phyloP scores from a whole-genome alignment of 202 grass and related monocot species.

The Elaeis oleifera region DNA sequence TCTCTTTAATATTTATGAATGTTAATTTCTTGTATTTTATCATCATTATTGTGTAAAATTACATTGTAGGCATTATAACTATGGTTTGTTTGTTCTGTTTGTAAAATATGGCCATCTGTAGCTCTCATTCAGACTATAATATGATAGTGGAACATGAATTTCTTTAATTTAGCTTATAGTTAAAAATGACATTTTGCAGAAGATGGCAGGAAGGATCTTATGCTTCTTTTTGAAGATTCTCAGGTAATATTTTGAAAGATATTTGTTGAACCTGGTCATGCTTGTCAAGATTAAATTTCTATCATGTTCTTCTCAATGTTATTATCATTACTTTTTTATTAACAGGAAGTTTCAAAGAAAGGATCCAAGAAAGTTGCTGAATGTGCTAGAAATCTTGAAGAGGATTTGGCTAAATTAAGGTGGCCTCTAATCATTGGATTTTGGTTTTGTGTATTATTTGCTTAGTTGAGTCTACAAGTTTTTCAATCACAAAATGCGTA shows the following conservation, averaged over 20 bases:
- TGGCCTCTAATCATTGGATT: background rate
- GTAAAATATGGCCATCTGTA: too few relatives aligned
- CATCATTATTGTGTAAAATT: too few relatives aligned
- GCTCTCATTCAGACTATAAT: too few relatives aligned
- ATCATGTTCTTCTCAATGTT: conserved; percentile 17
- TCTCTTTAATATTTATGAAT: too few relatives aligned
- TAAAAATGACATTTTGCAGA: conserved; percentile 28
- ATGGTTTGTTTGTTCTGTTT: too few relatives aligned
- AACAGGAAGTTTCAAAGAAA: conserved; percentile 61
- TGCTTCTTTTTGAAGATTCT: conserved; percentile 75
- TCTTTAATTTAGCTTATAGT: background rate
- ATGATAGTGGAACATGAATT: too few relatives aligned
- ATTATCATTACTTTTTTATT: conserved; percentile 11
- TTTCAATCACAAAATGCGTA: too few relatives aligned
- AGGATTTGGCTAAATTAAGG: conserved; percentile 72
- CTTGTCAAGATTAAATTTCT: conserved; percentile 15
- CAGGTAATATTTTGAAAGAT: conserved; percentile 43
- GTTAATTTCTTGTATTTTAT: too few relatives aligned
- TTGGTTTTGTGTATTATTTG: too few relatives aligned
- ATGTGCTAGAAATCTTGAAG: conserved; percentile 59
- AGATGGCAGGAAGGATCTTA: conserved; percentile 54
- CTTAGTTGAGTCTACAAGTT: too few relatives aligned
- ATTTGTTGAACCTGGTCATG: conserved; percentile 1
- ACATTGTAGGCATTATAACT: too few relatives aligned
- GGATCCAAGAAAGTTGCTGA: conserved; percentile 62